Evolutionary conservation across 2,329 filamentous ascomycete species (phyloP).

Genomic region (Colletotrichum tabaci): DNA sequence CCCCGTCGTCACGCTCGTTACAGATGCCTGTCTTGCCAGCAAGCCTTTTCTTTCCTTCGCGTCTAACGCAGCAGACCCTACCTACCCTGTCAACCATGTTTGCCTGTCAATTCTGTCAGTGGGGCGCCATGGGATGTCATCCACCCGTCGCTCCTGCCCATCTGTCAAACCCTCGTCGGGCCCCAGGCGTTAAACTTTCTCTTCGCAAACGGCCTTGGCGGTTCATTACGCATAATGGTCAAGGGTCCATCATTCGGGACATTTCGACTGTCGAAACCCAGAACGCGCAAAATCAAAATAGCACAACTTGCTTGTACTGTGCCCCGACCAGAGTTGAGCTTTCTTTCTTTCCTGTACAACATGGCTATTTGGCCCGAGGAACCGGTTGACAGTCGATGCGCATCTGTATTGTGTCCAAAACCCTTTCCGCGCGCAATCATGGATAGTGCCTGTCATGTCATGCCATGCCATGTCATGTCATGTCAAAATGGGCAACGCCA

Average conservation of each 20-base stretch:
- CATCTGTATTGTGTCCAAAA: background rate
- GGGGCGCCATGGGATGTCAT: slow-evolving; percentile 21
- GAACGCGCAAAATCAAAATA: background rate
- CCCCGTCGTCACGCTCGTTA: background rate
- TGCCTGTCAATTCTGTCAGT: slow-evolving; percentile 27
- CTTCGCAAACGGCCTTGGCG: slow-evolving; percentile 20
- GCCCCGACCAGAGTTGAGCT: background rate
- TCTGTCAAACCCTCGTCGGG: slow-evolving; percentile 20
- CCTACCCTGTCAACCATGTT: slow-evolving; percentile 9
- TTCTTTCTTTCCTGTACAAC: background rate
- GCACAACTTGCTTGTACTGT: no score
- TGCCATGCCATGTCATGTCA: background rate
- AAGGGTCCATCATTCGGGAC: background rate
- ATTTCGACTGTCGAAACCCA: background rate
- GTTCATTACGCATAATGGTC: background rate
- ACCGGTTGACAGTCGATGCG: background rate
- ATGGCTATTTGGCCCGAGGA: background rate
- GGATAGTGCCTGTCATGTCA: background rate
- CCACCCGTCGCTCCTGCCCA: slow-evolving; percentile 33
- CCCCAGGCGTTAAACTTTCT: background rate
- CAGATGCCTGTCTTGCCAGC: slow-evolving; percentile 9
- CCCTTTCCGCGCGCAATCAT: background rate
- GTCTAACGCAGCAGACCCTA: slow-evolving; percentile 23
- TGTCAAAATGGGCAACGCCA: slow-evolving; percentile 18
- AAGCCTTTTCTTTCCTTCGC: slow-evolving; percentile 2